Conservation (phyloP, 164 flowering plant genomes). For the Magnolia officinalis region DNA sequence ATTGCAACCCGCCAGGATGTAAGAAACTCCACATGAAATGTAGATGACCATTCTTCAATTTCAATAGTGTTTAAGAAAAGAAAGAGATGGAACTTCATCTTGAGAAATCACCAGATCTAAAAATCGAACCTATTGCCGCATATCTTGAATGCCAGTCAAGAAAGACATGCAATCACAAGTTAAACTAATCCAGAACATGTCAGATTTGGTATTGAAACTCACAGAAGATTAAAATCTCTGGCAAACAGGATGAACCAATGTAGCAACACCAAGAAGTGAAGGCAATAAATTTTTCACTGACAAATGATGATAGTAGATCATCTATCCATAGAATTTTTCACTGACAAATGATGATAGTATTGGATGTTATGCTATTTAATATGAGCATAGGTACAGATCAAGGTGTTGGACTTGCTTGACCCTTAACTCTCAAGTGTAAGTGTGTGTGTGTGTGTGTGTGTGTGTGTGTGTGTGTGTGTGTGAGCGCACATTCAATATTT, state of each 20-base stretch:
- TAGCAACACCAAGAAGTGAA: too few relatives aligned
- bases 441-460: too few relatives aligned
- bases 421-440: too few relatives aligned
- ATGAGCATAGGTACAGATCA: too few relatives aligned
- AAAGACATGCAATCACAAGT: background rate
- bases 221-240: background rate
- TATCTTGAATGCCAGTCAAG: background rate
- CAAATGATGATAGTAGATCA: too few relatives aligned
- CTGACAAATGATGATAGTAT: too few relatives aligned
- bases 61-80: background rate
- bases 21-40: background rate
- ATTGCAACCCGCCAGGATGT: background rate
- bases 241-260: background rate
- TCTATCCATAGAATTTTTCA: too few relatives aligned
- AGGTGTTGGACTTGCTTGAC: too few relatives aligned
- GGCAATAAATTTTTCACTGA: too few relatives aligned
- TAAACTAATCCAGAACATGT: background rate
- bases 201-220: background rate
- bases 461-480: too few relatives aligned
- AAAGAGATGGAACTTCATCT: background rate
- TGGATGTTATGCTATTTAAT: too few relatives aligned
- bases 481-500: too few relatives aligned
- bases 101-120: background rate
- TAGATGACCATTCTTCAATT: background rate
- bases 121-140: background rate